Percentiles rank a stretch among this genome's conserved stretches.
phyloP scores from a whole-genome alignment of 2,329 filamentous ascomycete genomes.

The Colletotrichum sp. region DNA sequence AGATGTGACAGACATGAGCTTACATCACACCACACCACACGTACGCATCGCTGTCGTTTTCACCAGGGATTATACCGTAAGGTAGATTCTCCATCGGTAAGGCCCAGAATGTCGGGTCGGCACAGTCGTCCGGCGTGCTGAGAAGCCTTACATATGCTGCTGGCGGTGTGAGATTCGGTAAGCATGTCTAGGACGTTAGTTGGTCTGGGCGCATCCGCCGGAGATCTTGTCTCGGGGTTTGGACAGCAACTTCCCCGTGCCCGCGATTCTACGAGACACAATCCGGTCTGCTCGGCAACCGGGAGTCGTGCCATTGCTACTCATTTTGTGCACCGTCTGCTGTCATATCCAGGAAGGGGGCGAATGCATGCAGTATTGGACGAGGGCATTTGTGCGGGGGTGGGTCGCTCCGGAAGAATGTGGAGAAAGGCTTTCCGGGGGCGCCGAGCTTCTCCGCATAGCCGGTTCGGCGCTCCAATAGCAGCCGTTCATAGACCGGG shows the following conservation, averaged over 20 bases:
- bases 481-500: background rate
- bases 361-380: background rate
- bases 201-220: background rate
- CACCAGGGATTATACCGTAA: background rate
- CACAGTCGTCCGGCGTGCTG: too few relatives aligned
- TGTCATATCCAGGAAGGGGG: background rate
- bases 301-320: background rate
- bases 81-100: background rate
- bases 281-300: background rate
- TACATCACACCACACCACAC: background rate
- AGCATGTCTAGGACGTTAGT: background rate
- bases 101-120: background rate
- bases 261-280: background rate
- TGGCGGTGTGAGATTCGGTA: background rate
- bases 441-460: background rate
- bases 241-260: background rate
- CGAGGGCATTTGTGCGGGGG: background rate
- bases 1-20: background rate
- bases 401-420: background rate
- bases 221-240: background rate
- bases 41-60: background rate
- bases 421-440: conserved; percentile 1
- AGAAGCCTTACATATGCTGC: background rate
- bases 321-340: background rate
- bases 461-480: background rate